Evolutionary conservation across 192 early-diverging fungal species (phyloP).

Genomic region (Spinellus fusiger): DNA sequence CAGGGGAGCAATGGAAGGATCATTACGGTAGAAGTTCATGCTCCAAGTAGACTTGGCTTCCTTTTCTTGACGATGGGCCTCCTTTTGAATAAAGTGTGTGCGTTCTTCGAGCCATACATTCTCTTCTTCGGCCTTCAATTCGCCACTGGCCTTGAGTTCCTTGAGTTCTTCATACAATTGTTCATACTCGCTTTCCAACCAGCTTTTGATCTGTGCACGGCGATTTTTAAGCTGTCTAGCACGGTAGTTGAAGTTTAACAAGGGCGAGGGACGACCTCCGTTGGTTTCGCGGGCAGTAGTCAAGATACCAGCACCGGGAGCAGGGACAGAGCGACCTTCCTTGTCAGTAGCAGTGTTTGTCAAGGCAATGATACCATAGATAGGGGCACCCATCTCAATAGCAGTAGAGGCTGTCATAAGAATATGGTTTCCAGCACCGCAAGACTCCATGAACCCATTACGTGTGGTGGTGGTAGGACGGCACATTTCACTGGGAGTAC

Average conservation of each 20-base stretch:
- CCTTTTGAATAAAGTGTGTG: constrained; percentile 43
- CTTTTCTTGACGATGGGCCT: constrained; percentile 66
- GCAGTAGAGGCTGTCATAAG: constrained; percentile 86
- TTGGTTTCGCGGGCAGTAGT: constrained; percentile 79
- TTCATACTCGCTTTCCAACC: constrained; percentile 75
- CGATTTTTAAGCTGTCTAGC: constrained; percentile 66
- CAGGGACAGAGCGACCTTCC: constrained; percentile 89
- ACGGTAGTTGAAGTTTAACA: constrained; percentile 82
- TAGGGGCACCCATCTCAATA: constrained; percentile 87
- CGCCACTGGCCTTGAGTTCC: constrained; percentile 42
- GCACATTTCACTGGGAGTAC: constrained; percentile 82
- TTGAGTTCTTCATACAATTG: constrained; percentile 61
- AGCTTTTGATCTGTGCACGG: constrained; percentile 70
- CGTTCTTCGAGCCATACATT: constrained; percentile 41
- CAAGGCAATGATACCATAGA: constrained; percentile 85
- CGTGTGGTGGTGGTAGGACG: constrained; percentile 88
- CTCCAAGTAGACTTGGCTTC: constrained; percentile 71
- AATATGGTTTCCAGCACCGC: constrained; percentile 84
- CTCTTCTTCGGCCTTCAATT: constrained; percentile 37
- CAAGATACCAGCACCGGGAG: constrained; percentile 91
- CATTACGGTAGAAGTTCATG: constrained; percentile 71
- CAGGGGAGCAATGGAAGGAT: constrained; percentile 73
- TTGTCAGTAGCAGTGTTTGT: constrained; percentile 91
- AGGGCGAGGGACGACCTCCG: constrained; percentile 44
- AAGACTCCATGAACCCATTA: constrained; percentile 87